A percentile compares a stretch with the other conserved stretches of the same genome.
Conservation (phyloP, 768 basidiomycete species). For the Phallus indusiatus region DNA sequence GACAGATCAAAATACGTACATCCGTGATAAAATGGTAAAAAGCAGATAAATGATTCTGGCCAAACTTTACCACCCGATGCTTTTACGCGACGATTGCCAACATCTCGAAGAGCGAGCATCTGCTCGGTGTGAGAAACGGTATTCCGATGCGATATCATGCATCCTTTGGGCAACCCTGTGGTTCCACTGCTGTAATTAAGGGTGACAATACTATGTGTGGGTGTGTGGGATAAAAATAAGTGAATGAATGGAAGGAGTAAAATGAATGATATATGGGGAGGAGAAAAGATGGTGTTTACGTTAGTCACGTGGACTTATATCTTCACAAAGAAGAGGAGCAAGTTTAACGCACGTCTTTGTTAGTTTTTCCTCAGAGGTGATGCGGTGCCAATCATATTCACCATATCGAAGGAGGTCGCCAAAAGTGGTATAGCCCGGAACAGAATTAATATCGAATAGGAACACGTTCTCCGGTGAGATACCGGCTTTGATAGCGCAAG, state of each 20-base stretch:
- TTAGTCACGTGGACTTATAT: not conserved
- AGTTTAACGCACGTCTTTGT: conserved; percentile 1
- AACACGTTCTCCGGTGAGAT: conserved; percentile 6
- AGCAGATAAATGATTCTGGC: conserved; percentile 8
- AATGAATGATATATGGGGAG: not conserved
- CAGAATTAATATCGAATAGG: conserved; percentile 3
- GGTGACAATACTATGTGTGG: not conserved
- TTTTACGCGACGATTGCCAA: not conserved
- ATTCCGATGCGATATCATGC: conserved; percentile 9
- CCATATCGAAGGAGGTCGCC: conserved; percentile 5
- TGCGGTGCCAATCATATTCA: conserved; percentile 1
- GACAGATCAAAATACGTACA: conserved; percentile 1
- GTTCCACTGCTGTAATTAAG: conserved; percentile 50
- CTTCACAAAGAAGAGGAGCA: not conserved
- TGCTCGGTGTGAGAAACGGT: conserved; percentile 8
- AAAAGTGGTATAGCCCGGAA: conserved; percentile 6
- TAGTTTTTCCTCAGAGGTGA: not conserved
- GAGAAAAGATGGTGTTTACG: not conserved
- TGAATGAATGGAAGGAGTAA: not conserved
- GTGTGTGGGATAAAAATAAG: not conserved
- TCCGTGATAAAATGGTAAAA: conserved; percentile 8
- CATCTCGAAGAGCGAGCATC: conserved; percentile 6
- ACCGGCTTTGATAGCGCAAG: conserved; percentile 5
- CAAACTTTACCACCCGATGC: conserved; percentile 4
- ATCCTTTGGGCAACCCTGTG: conserved; percentile 69